Conservation (phyloP, 2,329 filamentous ascomycete species). For the Lachnellula cervina region DNA sequence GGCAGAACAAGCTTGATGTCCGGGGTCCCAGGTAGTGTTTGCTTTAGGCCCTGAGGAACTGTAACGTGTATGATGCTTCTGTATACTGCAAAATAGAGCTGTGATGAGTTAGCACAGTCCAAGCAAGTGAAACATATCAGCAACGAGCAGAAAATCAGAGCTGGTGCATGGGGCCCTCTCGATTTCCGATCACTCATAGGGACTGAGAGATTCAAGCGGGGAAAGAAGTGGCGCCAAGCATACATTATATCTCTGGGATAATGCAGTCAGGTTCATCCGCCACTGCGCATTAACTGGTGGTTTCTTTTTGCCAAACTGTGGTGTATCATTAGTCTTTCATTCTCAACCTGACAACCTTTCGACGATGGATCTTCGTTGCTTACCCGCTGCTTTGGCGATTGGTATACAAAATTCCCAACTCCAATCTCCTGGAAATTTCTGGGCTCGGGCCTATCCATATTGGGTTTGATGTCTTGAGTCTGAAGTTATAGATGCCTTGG, state of each 20-base stretch:
- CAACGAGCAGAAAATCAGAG: too few relatives aligned
- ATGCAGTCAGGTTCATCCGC: slow-evolving; percentile 52
- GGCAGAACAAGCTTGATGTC: slow-evolving; percentile 46
- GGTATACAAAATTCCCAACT: not conserved
- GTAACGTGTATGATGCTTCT: slow-evolving; percentile 54
- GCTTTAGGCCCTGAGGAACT: slow-evolving; percentile 42
- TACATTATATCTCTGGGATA: slow-evolving; percentile 55
- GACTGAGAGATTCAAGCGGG: too few relatives aligned
- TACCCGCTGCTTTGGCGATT: not conserved
- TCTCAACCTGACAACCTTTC: not conserved
- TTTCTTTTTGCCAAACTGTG: slow-evolving; percentile 1
- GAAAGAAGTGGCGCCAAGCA: slow-evolving; percentile 8
- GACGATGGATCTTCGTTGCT: not conserved
- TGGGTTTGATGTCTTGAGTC: too few relatives aligned
- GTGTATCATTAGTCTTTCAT: not conserved
- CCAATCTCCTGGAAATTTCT: not conserved
- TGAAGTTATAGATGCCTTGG: too few relatives aligned
- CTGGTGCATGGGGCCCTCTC: too few relatives aligned
- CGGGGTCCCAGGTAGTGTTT: slow-evolving; percentile 45
- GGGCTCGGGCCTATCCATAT: too few relatives aligned
- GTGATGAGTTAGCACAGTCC: not conserved
- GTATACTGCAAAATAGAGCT: slow-evolving; percentile 60
- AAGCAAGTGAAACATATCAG: too few relatives aligned
- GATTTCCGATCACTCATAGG: too few relatives aligned
- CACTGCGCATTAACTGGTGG: slow-evolving; percentile 22